These are phyloP conservation scores for Solanum bulbocastanum DNA, from an alignment of 257 asterid species.

Conservation along the genomic window DNA sequence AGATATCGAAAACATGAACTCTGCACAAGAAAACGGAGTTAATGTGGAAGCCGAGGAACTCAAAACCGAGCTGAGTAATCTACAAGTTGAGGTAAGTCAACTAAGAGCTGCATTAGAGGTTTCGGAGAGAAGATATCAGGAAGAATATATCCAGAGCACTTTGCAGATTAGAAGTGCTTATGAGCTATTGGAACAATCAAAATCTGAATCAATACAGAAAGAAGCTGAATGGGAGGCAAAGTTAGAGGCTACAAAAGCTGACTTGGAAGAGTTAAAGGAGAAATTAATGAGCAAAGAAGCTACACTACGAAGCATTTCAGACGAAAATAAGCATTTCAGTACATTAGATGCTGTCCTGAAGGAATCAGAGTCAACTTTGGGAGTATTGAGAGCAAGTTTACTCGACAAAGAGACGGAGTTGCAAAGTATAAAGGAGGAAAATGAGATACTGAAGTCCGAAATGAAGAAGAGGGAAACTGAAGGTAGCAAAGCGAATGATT, in stretches of 20 bases:
- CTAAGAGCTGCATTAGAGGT: slow-evolving; percentile 53
- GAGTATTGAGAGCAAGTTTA: slow-evolving; percentile 29
- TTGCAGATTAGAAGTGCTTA: slow-evolving; percentile 57
- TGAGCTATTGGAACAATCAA: slow-evolving; percentile 50
- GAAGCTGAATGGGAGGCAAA: slow-evolving; percentile 55
- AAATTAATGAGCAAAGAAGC: slow-evolving; percentile 32
- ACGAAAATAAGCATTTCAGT: slow-evolving; percentile 8
- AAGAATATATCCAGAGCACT: slow-evolving; percentile 50
- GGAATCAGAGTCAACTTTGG: slow-evolving; percentile 26
- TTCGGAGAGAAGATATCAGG: slow-evolving; percentile 61
- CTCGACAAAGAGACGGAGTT: slow-evolving; percentile 39
- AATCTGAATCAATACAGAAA: slow-evolving; percentile 27
- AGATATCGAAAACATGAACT: slow-evolving; percentile 3
- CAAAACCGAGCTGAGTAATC: slow-evolving; percentile 19
- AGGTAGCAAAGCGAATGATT: slow-evolving; percentile 22
- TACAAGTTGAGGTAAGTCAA: slow-evolving; percentile 34
- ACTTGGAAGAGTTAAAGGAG: slow-evolving; percentile 35
- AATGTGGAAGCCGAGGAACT: slow-evolving; percentile 11
- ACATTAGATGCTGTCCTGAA: slow-evolving; percentile 13
- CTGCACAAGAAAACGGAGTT: slow-evolving; percentile 11
- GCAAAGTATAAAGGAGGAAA: slow-evolving; percentile 40
- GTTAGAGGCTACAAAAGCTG: slow-evolving; percentile 27
- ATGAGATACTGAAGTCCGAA: slow-evolving; percentile 53
- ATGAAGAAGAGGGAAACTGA: slow-evolving; percentile 34
- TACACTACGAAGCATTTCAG: not conserved